Base-by-base conservation (phyloP, 148 eudicot genomes). In the Camellia japonica region DNA sequence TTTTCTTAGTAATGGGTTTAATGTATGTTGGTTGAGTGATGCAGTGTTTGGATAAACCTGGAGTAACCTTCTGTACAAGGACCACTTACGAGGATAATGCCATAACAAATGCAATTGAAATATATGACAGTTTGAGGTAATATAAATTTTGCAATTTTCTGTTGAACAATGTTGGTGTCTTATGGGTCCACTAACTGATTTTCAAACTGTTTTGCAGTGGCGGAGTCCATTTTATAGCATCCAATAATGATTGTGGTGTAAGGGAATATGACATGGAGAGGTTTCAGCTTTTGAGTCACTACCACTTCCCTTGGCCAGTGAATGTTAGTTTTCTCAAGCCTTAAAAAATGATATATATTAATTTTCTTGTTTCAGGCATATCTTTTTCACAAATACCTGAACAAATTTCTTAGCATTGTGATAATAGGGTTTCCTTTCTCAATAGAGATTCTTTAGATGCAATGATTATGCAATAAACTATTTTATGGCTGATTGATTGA, bases 81-180 rank as follows among this genome's bases (percentile, higher is more conserved):
- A 88, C 91, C 52, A 92, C 95, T 23, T 90, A 88, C 63, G 94
- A 94, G 79, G 97, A 94, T 42, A 91, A 94, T 91, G 92, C 95
- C 75, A 94, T 92, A 76, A 94, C 95, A 71, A 94, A 94, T 88
- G 93, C 98, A 41, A 83, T 94, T 69, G 98, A 94, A 51, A 94
- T 94, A 82, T 94, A 82, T 73, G 90, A 92, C 71, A 85, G 85
- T 74, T 43, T 80, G 73, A 90, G 98, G 98, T 93, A 88, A 23
- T 62, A 47, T 0, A 11, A 68, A 61, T 13, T 41, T 56, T 78
- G 4, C 56, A 4, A 62, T 52, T 3, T 46, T 47, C 18, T 78
- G 61, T 19, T 70, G 60, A 44, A 23, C 52, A 71, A 68, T 55
- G n/a, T 58, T 64, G 2, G n/a, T 58, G 6, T 65, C n/a, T 42